These are phyloP conservation scores for Yarrowia galli DNA, from an alignment of 1,139 yeast genomes.

Conservation along the genomic window DNA sequence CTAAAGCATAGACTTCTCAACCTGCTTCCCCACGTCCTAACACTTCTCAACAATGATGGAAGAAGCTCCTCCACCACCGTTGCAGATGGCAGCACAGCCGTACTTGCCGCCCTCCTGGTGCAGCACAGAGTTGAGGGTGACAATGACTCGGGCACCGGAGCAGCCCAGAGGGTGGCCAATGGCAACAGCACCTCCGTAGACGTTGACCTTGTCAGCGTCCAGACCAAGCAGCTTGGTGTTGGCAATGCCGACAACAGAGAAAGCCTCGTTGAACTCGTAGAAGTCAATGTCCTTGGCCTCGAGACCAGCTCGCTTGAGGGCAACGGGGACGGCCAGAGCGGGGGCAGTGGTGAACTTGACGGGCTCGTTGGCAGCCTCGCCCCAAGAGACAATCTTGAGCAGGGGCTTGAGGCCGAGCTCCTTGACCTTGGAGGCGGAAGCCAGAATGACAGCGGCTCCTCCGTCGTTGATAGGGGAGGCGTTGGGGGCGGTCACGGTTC, in stretches of 20 bases:
- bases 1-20: slow-evolving; percentile 20
- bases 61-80: slow-evolving; percentile 99
- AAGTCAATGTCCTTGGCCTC: slow-evolving; percentile 68
- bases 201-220: slow-evolving; percentile 76
- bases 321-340: slow-evolving; percentile 91
- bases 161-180: slow-evolving; percentile 97
- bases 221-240: slow-evolving; percentile 77
- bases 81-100: slow-evolving; percentile 96
- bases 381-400: slow-evolving; percentile 92
- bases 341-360: slow-evolving; percentile 96
- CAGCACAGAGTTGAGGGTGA: slow-evolving; percentile 79
- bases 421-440: slow-evolving; percentile 79
- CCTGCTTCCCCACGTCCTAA: slow-evolving; percentile 36
- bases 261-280: slow-evolving; percentile 96
- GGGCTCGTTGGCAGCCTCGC: slow-evolving; percentile 96
- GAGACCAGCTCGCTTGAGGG: slow-evolving; percentile 83
- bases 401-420: slow-evolving; percentile 87
- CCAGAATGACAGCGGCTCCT: slow-evolving; percentile 91
- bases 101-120: slow-evolving; percentile 76
- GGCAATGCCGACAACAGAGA: slow-evolving; percentile 93
- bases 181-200: slow-evolving; percentile 98
- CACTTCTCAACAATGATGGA: slow-evolving; percentile 63
- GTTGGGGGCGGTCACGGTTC: slow-evolving; percentile 94
- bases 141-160: slow-evolving; percentile 94
- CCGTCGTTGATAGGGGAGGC: slow-evolving; percentile 97